A percentile compares a stretch with the other conserved stretches of the same genome.
These are phyloP conservation scores for Boechera retrofracta DNA, from an alignment of 345 rosid species.

Conservation along the genomic window DNA sequence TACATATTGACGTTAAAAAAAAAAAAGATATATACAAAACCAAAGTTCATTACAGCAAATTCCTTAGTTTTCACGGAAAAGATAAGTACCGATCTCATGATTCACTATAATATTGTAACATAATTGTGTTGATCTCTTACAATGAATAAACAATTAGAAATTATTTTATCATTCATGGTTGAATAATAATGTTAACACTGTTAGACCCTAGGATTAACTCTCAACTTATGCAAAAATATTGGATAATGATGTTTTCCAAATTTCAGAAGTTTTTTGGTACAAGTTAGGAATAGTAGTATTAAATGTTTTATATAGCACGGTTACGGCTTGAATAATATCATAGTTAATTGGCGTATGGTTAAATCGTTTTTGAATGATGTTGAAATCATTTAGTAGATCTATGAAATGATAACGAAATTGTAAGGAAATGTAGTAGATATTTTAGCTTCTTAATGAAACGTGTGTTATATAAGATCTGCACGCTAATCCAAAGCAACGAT, in stretches of 20 bases:
- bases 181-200: background rate
- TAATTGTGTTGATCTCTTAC: background rate
- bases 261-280: too few species aligned
- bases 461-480: background rate
- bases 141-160: background rate
- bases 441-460: background rate
- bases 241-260: too few species aligned
- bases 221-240: background rate
- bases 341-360: too few species aligned
- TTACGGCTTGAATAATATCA: too few species aligned
- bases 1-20: background rate
- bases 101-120: background rate
- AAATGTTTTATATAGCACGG: too few species aligned
- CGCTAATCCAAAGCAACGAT: background rate
- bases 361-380: too few species aligned
- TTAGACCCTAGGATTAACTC: too few species aligned
- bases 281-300: too few species aligned
- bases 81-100: background rate
- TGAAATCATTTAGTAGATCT: too few species aligned
- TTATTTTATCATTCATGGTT: background rate
- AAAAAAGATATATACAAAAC: background rate
- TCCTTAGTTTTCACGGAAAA: slow-evolving; percentile 11
- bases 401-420: too few species aligned
- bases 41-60: background rate
- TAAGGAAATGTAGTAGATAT: too few species aligned